These are phyloP conservation scores for Kodamaea hsintzibuensis DNA, from an alignment of 805 yeast genomes.

Conservation along the genomic window DNA sequence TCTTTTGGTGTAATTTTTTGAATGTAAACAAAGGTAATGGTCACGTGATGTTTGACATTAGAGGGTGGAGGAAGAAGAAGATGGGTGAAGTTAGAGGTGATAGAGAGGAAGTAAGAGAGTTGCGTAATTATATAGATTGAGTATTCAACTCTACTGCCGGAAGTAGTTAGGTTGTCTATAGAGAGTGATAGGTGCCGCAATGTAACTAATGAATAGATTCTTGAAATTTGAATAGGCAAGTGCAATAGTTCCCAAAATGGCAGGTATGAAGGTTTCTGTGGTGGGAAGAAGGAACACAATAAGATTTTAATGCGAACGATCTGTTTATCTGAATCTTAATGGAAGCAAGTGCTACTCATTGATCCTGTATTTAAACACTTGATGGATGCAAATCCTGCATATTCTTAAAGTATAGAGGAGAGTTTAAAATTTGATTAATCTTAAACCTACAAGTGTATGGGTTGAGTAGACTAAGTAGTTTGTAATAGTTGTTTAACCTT, in stretches of 20 bases:
- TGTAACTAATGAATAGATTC: neutral
- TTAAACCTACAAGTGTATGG: neutral
- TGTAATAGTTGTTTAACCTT: too few species aligned
- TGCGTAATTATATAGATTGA: too few species aligned
- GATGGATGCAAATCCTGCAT: neutral
- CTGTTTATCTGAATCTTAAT: neutral
- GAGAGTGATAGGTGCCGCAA: too few species aligned
- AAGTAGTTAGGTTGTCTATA: too few species aligned
- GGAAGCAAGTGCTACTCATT: neutral
- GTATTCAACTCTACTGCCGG: too few species aligned
- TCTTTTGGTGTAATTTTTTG: neutral
- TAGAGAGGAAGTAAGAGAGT: neutral
- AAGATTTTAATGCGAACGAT: neutral
- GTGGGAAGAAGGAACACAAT: neutral
- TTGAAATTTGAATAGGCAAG: neutral
- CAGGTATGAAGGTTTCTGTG: neutral
- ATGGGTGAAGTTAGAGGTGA: neutral
- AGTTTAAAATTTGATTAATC: too few species aligned
- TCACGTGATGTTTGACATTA: neutral
- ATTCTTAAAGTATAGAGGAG: too few species aligned
- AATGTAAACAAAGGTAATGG: conserved; percentile 1
- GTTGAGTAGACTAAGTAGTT: too few species aligned
- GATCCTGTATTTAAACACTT: neutral
- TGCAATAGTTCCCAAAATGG: neutral
- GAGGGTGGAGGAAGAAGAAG: neutral